Percentiles rank a stretch among this genome's conserved stretches.
These are phyloP conservation scores for Wakefieldia striispora DNA, from an alignment of 768 basidiomycete genomes.

Conservation along the genomic window DNA sequence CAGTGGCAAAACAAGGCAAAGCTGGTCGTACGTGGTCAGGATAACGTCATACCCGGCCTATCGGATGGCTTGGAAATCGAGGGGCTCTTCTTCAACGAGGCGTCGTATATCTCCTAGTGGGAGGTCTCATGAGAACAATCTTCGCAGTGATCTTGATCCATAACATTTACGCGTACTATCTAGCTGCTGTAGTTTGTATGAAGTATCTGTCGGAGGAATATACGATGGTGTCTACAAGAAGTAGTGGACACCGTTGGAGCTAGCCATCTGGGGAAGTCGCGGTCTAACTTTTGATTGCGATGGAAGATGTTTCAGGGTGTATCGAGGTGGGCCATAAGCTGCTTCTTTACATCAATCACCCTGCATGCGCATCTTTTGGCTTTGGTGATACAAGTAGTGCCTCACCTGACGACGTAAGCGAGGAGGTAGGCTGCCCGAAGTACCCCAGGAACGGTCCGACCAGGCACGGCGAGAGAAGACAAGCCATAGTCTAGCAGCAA, in stretches of 20 bases:
- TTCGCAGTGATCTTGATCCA: not conserved
- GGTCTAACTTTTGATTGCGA: not conserved
- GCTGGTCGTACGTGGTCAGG: slow-evolving; percentile 45
- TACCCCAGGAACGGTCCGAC: too few species aligned
- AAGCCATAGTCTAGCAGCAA: too few species aligned
- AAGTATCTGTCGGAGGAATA: not conserved
- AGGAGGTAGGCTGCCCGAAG: too few species aligned
- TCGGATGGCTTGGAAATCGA: slow-evolving; percentile 47
- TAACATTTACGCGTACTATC: slow-evolving; percentile 7
- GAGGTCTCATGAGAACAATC: not conserved
- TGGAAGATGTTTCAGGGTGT: not conserved
- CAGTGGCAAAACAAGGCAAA: slow-evolving; percentile 61
- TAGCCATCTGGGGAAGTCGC: too few species aligned
- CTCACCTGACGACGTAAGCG: too few species aligned
- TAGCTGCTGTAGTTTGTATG: slow-evolving; percentile 8
- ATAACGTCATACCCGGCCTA: slow-evolving; percentile 39
- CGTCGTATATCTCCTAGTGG: slow-evolving; percentile 76
- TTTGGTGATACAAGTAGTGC: slow-evolving; percentile 7
- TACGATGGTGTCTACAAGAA: not conserved
- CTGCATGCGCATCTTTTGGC: slow-evolving; percentile 20
- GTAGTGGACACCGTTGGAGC: too few species aligned
- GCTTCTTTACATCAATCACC: slow-evolving; percentile 21
- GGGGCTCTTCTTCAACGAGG: slow-evolving; percentile 83
- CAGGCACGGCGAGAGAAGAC: too few species aligned
- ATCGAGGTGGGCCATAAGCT: slow-evolving; percentile 23